Evolutionary conservation across 2,329 filamentous ascomycete genomes (phyloP).

Genomic region (Remersonia thermophila): DNA sequence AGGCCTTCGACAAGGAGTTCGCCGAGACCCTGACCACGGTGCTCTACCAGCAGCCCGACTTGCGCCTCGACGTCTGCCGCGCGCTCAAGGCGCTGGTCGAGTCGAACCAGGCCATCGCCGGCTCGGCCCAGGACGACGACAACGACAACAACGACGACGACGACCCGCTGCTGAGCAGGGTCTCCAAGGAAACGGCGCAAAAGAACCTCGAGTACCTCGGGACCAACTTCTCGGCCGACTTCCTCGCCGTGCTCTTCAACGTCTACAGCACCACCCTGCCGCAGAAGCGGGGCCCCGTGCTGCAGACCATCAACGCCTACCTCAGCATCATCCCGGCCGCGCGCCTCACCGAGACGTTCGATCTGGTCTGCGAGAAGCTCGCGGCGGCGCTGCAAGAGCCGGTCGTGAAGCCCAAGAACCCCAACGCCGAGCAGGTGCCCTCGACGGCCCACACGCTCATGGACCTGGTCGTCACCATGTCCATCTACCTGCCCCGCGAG

Average conservation of each 20-base stretch:
- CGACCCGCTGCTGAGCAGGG: conserved; percentile 62
- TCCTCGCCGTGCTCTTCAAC: conserved; percentile 96
- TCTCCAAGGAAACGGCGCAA: conserved; percentile 61
- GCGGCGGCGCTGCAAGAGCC: conserved; percentile 52
- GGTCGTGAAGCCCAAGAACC: conserved; percentile 43
- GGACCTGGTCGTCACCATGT: conserved; percentile 93
- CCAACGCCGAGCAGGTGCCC: conserved; percentile 60
- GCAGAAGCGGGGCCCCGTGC: conserved; percentile 77
- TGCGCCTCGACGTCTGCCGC: conserved; percentile 78
- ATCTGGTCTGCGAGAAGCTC: conserved; percentile 74
- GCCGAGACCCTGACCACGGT: conserved; percentile 86
- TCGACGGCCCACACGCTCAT: conserved; percentile 90
- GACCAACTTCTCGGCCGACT: conserved; percentile 60
- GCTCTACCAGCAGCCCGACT: conserved; percentile 79
- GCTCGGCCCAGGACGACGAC: conserved; percentile 54
- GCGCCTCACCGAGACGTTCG: conserved; percentile 80
- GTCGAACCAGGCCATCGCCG: conserved; percentile 70
- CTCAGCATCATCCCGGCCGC: conserved; percentile 69
- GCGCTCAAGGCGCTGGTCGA: conserved; percentile 79
- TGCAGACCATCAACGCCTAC: conserved; percentile 91
- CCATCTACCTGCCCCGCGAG: conserved; percentile 77
- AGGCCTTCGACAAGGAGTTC: conserved; percentile 75
- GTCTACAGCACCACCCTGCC: conserved; percentile 95
- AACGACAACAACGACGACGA: conserved; percentile 67
- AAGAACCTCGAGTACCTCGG: conserved; percentile 76